Percentiles rank a stretch among this genome's conserved stretches.
phyloP scores from a whole-genome alignment of 129 eudicot genomes.

The Calendula officinalis region DNA sequence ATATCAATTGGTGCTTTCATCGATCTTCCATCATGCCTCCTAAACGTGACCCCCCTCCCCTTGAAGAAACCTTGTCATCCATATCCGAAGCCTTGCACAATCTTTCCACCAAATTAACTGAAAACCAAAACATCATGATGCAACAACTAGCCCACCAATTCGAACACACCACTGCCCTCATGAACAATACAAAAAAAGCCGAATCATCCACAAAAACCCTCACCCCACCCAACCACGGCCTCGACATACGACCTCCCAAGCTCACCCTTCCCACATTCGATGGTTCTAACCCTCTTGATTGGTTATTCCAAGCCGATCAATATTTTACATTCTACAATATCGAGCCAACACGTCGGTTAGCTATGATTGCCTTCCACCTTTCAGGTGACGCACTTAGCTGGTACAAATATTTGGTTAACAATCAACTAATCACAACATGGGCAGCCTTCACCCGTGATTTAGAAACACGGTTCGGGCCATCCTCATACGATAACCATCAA shows the following conservation, averaged over 20 bases:
- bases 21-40: not conserved
- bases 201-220: no score
- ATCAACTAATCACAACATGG: not conserved
- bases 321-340: not conserved
- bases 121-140: not conserved
- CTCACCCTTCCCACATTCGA: not conserved
- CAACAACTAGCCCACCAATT: not conserved
- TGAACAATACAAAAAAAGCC: not conserved
- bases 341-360: not conserved
- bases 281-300: constrained; percentile 12
- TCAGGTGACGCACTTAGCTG: not conserved
- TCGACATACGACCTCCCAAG: not conserved
- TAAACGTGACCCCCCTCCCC: not conserved
- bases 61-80: not conserved
- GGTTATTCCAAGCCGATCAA: constrained; percentile 1
- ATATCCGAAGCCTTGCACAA: not conserved
- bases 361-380: constrained; percentile 1
- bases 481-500: no score
- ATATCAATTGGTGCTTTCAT: constrained; percentile 10
- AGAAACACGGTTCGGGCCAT: not conserved
- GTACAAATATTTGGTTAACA: not conserved
- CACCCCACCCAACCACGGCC: not conserved
- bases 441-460: not conserved
- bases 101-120: not conserved
- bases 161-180: not conserved